These are phyloP conservation scores for Coemansia sp. DNA, from an alignment of 192 early-diverging fungal species.

Conservation along the genomic window DNA sequence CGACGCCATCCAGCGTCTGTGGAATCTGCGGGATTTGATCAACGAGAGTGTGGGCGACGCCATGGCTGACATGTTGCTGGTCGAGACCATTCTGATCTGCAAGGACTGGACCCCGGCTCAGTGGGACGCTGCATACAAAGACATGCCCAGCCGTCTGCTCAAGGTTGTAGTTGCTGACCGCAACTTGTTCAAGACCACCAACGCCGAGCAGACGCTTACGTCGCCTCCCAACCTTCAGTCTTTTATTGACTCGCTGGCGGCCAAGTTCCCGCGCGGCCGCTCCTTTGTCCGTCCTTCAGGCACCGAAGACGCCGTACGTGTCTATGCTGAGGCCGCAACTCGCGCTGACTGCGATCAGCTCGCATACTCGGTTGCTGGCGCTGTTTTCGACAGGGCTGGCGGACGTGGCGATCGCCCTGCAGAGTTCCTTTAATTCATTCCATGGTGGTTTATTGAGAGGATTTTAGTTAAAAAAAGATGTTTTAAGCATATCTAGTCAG, in stretches of 20 bases:
- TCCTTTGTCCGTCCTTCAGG: constrained; percentile 98
- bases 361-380: constrained; percentile 79
- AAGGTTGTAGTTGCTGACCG: constrained; percentile 93
- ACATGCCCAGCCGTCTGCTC: constrained; percentile 90
- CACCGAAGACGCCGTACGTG: constrained; percentile 98
- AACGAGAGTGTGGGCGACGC: constrained; percentile 99
- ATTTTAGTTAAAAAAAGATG: background rate
- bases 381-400: constrained; percentile 91
- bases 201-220: constrained; percentile 91
- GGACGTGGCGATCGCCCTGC: constrained; percentile 84
- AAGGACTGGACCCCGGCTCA: constrained; percentile 75
- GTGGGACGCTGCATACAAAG: constrained; percentile 94
- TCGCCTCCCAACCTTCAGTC: constrained; percentile 86
- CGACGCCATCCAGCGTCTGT: constrained; percentile 75
- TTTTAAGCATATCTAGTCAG: background rate
- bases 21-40: constrained; percentile 86
- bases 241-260: constrained; percentile 77
- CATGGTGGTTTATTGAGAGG: background rate
- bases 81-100: constrained; percentile 88
- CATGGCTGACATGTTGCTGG: constrained; percentile 92
- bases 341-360: constrained; percentile 86
- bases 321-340: constrained; percentile 98
- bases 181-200: constrained; percentile 88
- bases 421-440: constrained; percentile 37
- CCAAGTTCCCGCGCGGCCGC: constrained; percentile 81